phyloP scores from a whole-genome alignment of 2,329 filamentous ascomycete genomes.

The Hymenoscyphus albidus region DNA sequence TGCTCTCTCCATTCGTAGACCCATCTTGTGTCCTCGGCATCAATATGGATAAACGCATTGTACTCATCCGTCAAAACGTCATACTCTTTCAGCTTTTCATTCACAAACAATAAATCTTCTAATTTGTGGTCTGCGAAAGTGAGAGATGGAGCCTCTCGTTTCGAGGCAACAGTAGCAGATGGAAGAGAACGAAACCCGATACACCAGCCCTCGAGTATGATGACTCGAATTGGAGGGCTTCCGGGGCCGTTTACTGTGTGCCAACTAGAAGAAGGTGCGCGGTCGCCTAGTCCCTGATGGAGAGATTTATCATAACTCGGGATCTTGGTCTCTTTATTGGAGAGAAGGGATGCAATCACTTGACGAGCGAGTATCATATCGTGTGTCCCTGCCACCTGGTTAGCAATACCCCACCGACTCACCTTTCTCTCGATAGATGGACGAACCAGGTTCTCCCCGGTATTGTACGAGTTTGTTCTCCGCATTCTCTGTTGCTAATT shows the following conservation, averaged over 20 bases:
- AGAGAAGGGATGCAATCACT: conserved; percentile 51
- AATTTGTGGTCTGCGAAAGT: conserved; percentile 52
- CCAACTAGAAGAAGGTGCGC: conserved; percentile 51
- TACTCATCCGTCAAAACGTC: conserved; percentile 56
- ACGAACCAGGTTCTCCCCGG: conserved; percentile 57
- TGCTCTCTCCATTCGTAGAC: conserved; percentile 67
- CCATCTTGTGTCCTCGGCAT: conserved; percentile 57
- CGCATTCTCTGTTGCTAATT: conserved; percentile 49
- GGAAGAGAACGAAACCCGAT: conserved; percentile 61
- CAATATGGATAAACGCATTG: conserved; percentile 61
- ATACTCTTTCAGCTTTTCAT: conserved; percentile 54
- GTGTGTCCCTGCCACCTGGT: conserved; percentile 47
- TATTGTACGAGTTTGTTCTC: conserved; percentile 61
- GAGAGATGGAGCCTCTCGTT: conserved; percentile 39
- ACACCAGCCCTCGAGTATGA: conserved; percentile 72
- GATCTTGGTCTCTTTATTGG: conserved; percentile 46
- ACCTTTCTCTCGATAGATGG: background rate
- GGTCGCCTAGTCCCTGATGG: conserved; percentile 61
- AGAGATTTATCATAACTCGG: conserved; percentile 65
- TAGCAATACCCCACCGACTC: background rate
- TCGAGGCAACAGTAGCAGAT: conserved; percentile 42
- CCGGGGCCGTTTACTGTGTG: conserved; percentile 38
- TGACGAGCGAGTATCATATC: conserved; percentile 53
- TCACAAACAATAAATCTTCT: conserved; percentile 54
- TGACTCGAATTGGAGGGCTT: conserved; percentile 39